These are phyloP conservation scores for Cystobasidium slooffiae DNA, from an alignment of 1,284 basidiomycete species.

Conservation along the genomic window DNA sequence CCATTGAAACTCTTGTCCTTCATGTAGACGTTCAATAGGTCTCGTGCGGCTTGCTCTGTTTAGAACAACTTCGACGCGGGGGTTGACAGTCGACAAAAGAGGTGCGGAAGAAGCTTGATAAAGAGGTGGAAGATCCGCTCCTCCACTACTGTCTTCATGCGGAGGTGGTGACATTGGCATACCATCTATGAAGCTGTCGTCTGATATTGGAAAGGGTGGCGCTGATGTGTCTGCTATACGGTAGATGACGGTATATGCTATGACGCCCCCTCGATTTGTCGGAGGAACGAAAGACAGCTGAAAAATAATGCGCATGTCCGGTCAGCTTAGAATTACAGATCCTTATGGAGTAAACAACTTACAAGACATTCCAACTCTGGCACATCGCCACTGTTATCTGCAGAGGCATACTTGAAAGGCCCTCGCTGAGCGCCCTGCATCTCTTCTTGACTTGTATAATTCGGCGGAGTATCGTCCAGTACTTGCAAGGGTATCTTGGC, in stretches of 20 bases:
- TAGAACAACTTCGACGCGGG: conserved; percentile 22
- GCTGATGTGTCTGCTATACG: conserved; percentile 8
- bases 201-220: neutral
- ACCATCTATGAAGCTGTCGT: neutral
- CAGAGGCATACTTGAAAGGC: conserved; percentile 29
- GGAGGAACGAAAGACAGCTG: conserved; percentile 38
- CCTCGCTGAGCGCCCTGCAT: neutral
- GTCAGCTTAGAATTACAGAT: neutral
- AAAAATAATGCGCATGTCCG: neutral
- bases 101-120: conserved; percentile 31
- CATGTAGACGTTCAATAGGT: conserved; percentile 15
- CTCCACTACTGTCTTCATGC: neutral
- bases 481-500: conserved; percentile 30
- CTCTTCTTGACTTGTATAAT: conserved; percentile 30
- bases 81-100: conserved; percentile 7
- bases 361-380: conserved; percentile 33
- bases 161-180: conserved; percentile 8
- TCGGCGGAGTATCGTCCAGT: conserved; percentile 35
- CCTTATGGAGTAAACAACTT: neutral
- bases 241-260: conserved; percentile 24
- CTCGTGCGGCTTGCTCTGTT: conserved; percentile 19
- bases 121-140: conserved; percentile 12
- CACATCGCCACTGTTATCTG: conserved; percentile 10
- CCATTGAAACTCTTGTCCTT: conserved; percentile 23
- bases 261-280: conserved; percentile 20